phyloP scores from a whole-genome alignment of 78 protist species.

The Dictyostelium capitatum region DNA sequence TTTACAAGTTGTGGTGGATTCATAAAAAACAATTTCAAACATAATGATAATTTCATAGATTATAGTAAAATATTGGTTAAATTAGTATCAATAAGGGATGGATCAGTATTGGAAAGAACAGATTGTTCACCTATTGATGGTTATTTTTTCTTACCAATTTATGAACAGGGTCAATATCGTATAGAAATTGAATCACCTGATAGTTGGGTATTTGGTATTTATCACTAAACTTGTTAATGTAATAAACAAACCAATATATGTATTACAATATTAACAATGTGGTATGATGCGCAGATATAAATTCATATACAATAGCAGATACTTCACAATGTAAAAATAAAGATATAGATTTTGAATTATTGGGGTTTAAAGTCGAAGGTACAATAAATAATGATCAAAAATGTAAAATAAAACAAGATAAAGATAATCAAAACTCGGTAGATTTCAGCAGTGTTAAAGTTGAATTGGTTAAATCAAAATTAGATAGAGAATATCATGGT shows the following conservation, averaged over 20 bases:
- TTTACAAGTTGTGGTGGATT: slow-evolving; percentile 4
- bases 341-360: slow-evolving; percentile 52
- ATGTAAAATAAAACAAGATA: not conserved
- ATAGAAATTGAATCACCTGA: slow-evolving; percentile 36
- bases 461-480: not conserved
- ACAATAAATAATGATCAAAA: not conserved
- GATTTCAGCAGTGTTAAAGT: not conserved
- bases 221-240: not conserved
- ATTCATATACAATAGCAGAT: not conserved
- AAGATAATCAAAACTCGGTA: not conserved
- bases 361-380: slow-evolving; percentile 37
- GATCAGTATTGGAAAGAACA: not conserved
- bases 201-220: slow-evolving; percentile 61
- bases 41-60: not conserved
- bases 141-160: slow-evolving; percentile 51
- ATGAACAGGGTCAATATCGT: slow-evolving; percentile 8
- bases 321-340: slow-evolving; percentile 2
- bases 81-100: not conserved
- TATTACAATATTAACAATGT: not conserved
- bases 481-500: not conserved
- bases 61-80: not conserved
- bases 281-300: not conserved
- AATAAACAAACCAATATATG: not conserved
- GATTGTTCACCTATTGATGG: slow-evolving; percentile 54
- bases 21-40: not conserved